Base-by-base conservation (phyloP, 108 stramenopile genomes). In the Cyclotella sp. region DNA sequence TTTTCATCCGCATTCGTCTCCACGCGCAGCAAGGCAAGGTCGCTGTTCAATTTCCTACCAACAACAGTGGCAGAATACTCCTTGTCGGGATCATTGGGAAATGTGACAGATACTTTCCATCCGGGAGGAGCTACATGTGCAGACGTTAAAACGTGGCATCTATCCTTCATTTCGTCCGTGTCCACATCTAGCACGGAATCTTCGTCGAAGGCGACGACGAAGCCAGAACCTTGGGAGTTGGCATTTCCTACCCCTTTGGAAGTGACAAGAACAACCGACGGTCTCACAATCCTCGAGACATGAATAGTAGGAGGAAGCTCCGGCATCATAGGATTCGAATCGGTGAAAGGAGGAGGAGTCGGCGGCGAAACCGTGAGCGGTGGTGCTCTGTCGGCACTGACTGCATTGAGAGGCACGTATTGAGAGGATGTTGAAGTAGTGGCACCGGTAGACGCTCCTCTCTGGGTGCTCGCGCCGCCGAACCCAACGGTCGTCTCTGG, bases 51-150 rank as follows among this genome's bases (percentile, higher is more conserved):
- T 43, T 86, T 84, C 19, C 86, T 63, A 53, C 76, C 83, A 67
- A 84, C 75, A 24, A 86, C 83, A 0, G 78, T 83, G 40, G 83
- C 86, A 39, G 84, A 71, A 19, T 58, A 73, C 61, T 73, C 59
- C 60, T 67, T 73, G 43, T 73, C 74, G 0, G 78, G 81, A 53
- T 73, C 63, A 29, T 46, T 40, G 3, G 81, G 82, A 24, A 83
- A 84, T 27, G 75, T 63, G 1, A 86, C 83, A n/a, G 75, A 73
- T 10, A 86, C 58, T 52, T 71, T 70, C 78, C 76, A 81, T 49
- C 85, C 85, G 18, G 85, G 85, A 24, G 85, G 73, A 19, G 85
- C 82, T 7, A 86, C 85, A 54, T 86, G 85, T 12, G 85, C 85
- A 22, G 83, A 75, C 43, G 85, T 86, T 24, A 86, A 49, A 30